Conservation (phyloP, 2,329 filamentous ascomycete species). For the Calonectria multiphialidica region DNA sequence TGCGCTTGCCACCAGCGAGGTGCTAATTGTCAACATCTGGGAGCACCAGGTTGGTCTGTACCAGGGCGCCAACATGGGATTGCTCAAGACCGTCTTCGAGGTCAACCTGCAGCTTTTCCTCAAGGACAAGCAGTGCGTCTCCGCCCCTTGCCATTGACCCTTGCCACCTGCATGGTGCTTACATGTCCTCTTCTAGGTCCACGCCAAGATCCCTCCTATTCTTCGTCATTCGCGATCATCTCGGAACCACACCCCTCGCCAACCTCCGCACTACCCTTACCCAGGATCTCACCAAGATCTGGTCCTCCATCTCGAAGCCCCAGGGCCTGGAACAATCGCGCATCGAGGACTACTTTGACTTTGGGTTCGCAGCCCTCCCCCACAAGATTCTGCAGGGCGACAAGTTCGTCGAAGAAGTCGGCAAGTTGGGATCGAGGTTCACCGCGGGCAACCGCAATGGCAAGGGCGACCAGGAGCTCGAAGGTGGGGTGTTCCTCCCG, state of each 20-base stretch:
- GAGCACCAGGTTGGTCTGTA: slow-evolving; percentile 98
- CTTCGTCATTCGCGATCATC: slow-evolving; percentile 98
- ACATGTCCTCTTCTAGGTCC: slow-evolving; percentile 65
- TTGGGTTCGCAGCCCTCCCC: slow-evolving; percentile 93
- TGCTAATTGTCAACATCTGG: slow-evolving; percentile 99
- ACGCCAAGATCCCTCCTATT: slow-evolving; percentile 93
- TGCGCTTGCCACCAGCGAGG: slow-evolving; percentile 96
- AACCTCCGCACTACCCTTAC: slow-evolving; percentile 93
- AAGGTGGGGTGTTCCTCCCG: slow-evolving; percentile 87
- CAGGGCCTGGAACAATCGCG: slow-evolving; percentile 86
- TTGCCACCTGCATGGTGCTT: slow-evolving; percentile 24
- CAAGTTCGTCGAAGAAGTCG: slow-evolving; percentile 85
- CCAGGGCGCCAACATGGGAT: slow-evolving; percentile 98
- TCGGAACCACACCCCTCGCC: slow-evolving; percentile 89
- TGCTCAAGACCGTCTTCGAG: slow-evolving; percentile 98
- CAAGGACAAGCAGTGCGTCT: slow-evolving; percentile 87
- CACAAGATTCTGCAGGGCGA: slow-evolving; percentile 98
- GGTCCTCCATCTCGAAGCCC: slow-evolving; percentile 93
- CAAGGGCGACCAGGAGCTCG: slow-evolving; percentile 78
- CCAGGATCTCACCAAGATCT: slow-evolving; percentile 92
- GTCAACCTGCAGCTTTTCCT: slow-evolving; percentile 97
- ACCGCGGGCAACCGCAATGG: slow-evolving; percentile 81
- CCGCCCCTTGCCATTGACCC: slow-evolving; percentile 3
- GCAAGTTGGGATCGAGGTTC: slow-evolving; percentile 85
- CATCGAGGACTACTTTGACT: slow-evolving; percentile 99